phyloP scores from a whole-genome alignment of 495 filamentous ascomycete genomes.

The Extremus antarcticus region DNA sequence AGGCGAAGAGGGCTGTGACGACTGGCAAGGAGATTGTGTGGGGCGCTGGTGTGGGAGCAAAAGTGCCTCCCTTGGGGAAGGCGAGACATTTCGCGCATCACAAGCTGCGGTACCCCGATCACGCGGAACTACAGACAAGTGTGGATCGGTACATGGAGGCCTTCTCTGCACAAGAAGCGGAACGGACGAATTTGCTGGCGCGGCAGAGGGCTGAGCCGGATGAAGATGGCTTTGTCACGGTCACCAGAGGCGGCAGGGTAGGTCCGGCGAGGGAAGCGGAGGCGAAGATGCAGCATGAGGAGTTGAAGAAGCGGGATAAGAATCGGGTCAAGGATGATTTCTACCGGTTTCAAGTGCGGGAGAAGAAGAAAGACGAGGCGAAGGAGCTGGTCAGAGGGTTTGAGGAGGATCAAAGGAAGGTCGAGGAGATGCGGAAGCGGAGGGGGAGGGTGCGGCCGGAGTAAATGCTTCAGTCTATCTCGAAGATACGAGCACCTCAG shows the following conservation, averaged over 20 bases:
- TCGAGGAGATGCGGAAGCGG: constrained; percentile 48
- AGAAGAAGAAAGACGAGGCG: constrained; percentile 77
- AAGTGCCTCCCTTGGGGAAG: constrained; percentile 3
- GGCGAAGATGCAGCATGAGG: constrained; percentile 57
- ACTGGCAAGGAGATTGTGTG: constrained; percentile 39
- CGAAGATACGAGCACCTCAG: not conserved
- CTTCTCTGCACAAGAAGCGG: constrained; percentile 56
- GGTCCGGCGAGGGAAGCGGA: constrained; percentile 67
- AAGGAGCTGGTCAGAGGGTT: constrained; percentile 54
- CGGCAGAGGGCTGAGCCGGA: constrained; percentile 65
- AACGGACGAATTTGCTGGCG: constrained; percentile 50
- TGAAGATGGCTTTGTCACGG: constrained; percentile 91
- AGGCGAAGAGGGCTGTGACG: constrained; percentile 51
- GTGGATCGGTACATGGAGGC: constrained; percentile 74
- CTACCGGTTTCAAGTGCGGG: constrained; percentile 86
- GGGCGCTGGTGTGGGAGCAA: constrained; percentile 37
- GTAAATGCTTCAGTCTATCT: constrained; percentile 1
- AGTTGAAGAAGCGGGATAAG: constrained; percentile 63
- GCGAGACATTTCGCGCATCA: constrained; percentile 53
- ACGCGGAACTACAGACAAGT: constrained; percentile 48
- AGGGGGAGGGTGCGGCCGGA: constrained; percentile 36
- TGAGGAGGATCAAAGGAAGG: constrained; percentile 53
- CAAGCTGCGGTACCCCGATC: constrained; percentile 55
- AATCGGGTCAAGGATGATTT: constrained; percentile 60
- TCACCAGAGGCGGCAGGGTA: constrained; percentile 63